These are phyloP conservation scores for Saccharum officinarum DNA, from an alignment of 176 grass and related monocot genomes.

Conservation along the genomic window DNA sequence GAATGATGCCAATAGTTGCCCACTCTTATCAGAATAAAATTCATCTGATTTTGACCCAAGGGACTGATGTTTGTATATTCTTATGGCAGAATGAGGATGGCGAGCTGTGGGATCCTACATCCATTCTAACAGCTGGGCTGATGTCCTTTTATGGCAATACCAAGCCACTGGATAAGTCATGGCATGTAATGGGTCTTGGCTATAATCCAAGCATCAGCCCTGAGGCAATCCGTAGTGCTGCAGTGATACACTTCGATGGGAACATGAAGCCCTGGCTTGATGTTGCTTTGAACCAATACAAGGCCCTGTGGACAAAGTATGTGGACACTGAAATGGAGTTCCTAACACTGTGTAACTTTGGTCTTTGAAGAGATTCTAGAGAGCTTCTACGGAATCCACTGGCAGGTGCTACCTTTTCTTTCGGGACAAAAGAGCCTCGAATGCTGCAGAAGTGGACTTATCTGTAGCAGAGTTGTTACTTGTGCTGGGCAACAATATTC, in stretches of 20 bases:
- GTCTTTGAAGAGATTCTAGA: constrained; percentile 47
- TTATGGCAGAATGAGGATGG: constrained; percentile 58
- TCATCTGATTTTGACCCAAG: neutral
- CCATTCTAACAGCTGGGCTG: constrained; percentile 57
- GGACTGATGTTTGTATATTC: constrained; percentile 22
- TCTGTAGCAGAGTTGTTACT: constrained; percentile 16
- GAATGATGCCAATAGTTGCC: neutral
- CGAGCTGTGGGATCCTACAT: constrained; percentile 54
- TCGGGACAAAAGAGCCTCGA: neutral
- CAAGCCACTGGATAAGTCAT: constrained; percentile 62
- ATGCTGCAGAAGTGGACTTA: neutral
- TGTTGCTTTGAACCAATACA: constrained; percentile 78
- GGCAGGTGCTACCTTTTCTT: constrained; percentile 3
- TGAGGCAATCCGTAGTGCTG: constrained; percentile 44
- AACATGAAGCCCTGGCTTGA: constrained; percentile 94
- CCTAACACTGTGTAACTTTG: constrained; percentile 80
- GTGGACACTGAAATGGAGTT: constrained; percentile 89
- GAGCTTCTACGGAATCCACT: constrained; percentile 11
- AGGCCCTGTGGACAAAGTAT: constrained; percentile 82
- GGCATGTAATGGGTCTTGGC: constrained; percentile 75
- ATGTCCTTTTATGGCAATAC: constrained; percentile 69
- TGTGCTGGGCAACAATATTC: constrained; percentile 23
- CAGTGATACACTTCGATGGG: constrained; percentile 60
- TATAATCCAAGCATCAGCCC: constrained; percentile 59
- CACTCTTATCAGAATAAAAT: neutral